phyloP scores from a whole-genome alignment of 495 filamentous ascomycete species.

The Penicillium crystallinum region DNA sequence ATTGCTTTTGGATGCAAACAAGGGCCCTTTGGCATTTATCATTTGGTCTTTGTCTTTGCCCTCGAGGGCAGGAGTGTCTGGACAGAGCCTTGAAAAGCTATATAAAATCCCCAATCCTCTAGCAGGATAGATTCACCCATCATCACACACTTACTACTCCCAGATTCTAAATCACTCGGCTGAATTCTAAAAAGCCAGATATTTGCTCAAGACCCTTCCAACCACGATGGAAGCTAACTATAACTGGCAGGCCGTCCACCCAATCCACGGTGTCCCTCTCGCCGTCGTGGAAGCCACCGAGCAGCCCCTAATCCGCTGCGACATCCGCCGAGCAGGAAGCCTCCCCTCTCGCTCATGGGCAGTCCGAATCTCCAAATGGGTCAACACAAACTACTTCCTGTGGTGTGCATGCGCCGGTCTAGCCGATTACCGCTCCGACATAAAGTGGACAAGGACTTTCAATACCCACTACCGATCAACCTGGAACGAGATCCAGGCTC shows the following conservation, averaged over 20 bases:
- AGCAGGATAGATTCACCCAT: neutral
- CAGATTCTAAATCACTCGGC: no score
- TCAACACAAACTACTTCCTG: constrained; percentile 2
- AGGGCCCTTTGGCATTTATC: no score
- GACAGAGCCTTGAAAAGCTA: neutral
- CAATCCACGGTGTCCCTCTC: neutral
- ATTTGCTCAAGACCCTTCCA: neutral
- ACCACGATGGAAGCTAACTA: neutral
- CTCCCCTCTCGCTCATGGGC: neutral
- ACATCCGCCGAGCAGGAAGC: neutral
- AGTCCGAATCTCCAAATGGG: neutral
- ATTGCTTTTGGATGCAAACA: no score
- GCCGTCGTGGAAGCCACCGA: neutral
- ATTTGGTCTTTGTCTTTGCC: neutral
- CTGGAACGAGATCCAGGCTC: neutral
- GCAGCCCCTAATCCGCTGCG: neutral
- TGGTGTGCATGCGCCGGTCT: neutral
- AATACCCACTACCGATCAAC: neutral
- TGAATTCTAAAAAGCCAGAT: no score
- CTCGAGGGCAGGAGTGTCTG: no score
- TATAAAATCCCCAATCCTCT: neutral
- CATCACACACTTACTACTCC: neutral
- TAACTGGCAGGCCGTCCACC: neutral
- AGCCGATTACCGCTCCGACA: neutral
- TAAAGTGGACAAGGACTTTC: neutral